Percentiles rank a stretch among this genome's conserved stretches.
phyloP scores from a whole-genome alignment of 352 stramenopile species.

The Blastocystis sp. region DNA sequence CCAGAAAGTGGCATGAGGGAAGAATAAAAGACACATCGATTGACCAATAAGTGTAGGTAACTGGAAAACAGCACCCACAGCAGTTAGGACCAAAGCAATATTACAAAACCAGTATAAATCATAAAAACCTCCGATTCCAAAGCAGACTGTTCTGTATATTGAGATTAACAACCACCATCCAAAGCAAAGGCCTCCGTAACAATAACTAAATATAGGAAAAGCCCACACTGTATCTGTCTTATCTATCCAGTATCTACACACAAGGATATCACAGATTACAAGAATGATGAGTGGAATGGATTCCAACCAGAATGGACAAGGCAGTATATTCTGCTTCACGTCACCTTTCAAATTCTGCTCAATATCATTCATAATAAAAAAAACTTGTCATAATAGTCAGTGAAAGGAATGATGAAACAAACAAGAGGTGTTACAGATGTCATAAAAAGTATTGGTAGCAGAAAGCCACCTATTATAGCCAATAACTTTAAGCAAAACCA shows the following conservation, averaged over 20 bases:
- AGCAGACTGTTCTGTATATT: background rate
- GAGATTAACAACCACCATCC: background rate
- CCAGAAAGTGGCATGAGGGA: conserved; percentile 52
- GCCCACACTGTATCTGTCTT: background rate
- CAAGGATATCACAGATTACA: background rate
- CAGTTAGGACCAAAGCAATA: conserved; percentile 15
- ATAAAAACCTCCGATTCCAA: conserved; percentile 40
- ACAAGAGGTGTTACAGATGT: background rate
- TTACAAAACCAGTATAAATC: conserved; percentile 62
- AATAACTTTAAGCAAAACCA: background rate
- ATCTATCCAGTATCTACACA: conserved; percentile 23
- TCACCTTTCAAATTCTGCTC: background rate
- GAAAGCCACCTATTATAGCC: background rate
- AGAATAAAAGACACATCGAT: conserved; percentile 26
- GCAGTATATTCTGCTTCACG: background rate
- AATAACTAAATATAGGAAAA: background rate
- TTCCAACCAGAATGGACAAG: conserved; percentile 38
- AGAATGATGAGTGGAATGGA: conserved; percentile 1
- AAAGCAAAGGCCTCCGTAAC: background rate
- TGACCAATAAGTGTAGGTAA: conserved; percentile 40
- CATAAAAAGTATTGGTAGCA: background rate
- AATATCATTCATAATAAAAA: background rate
- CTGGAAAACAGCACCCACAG: background rate
- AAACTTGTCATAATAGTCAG: background rate
- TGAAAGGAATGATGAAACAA: background rate